Evolutionary conservation across 73 alveolate genomes (phyloP).

Genomic region (Tetrahymena borealis): DNA sequence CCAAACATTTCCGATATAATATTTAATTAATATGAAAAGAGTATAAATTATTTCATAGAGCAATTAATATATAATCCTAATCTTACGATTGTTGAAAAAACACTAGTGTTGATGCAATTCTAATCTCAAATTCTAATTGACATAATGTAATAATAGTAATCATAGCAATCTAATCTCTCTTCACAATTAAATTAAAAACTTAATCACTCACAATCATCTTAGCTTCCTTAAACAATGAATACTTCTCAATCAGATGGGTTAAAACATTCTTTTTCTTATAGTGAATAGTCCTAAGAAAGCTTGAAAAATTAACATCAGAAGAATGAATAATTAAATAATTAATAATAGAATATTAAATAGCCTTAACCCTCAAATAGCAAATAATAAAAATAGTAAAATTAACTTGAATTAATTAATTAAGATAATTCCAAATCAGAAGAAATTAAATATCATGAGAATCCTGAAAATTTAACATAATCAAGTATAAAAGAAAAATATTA

Average conservation of each 20-base stretch:
- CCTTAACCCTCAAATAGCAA: not conserved
- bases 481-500: not conserved
- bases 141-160: not conserved
- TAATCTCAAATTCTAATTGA: not conserved
- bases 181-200: not conserved
- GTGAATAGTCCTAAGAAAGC: not conserved
- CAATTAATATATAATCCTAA: not conserved
- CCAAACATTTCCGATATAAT: not conserved
- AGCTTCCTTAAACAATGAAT: not conserved
- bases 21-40: not conserved
- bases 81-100: not conserved
- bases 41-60: not conserved
- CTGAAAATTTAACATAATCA: too few relatives aligned
- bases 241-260: not conserved
- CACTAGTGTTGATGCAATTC: not conserved
- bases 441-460: too few relatives aligned
- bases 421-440: not conserved
- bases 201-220: not conserved
- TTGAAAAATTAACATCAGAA: too few relatives aligned
- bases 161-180: too few relatives aligned
- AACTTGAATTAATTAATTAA: not conserved
- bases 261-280: not conserved
- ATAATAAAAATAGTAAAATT: not conserved
- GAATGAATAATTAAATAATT: too few relatives aligned
- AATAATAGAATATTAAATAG: not conserved